Evolutionary conservation across 352 stramenopile species (phyloP).

Genomic region (Pilasporangium apinafurcum): DNA sequence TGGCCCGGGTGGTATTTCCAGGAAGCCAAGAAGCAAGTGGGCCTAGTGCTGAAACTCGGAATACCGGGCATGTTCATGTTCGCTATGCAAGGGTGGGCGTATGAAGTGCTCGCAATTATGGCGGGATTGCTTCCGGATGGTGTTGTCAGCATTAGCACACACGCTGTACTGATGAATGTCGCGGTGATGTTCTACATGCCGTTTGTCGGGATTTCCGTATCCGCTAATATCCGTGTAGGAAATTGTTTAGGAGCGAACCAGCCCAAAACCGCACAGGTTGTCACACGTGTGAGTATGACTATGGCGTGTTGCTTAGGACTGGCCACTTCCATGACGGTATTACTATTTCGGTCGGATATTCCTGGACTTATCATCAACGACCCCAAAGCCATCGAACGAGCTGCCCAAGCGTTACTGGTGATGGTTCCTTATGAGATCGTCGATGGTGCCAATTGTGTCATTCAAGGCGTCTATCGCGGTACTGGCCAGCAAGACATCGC

Average conservation of each 20-base stretch:
- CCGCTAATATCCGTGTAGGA: no score
- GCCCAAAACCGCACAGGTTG: no score
- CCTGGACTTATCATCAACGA: constrained; percentile 51
- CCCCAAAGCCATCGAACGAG: constrained; percentile 30
- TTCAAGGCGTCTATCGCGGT: constrained; percentile 76
- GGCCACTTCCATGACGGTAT: no score
- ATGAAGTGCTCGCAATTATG: constrained; percentile 63
- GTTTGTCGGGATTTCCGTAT: no score
- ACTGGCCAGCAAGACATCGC: constrained; percentile 58
- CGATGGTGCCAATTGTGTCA: constrained; percentile 65
- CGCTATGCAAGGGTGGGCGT: constrained; percentile 76
- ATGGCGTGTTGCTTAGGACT: no score
- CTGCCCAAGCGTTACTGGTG: constrained; percentile 47
- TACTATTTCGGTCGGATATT: constrained; percentile 36
- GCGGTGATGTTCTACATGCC: no score
- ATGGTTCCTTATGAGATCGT: constrained; percentile 72
- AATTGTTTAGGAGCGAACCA: no score
- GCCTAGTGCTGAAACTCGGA: constrained; percentile 47
- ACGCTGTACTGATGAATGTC: no score
- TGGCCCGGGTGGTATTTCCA: constrained; percentile 45
- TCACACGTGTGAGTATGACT: no score
- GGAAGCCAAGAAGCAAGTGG: constrained; percentile 24
- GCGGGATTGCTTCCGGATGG: constrained; percentile 61
- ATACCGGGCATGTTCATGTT: constrained; percentile 53
- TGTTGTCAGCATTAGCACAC: constrained; percentile 64